Evolutionary conservation across 1,284 basidiomycete genomes (phyloP).

Genomic region (Ceratobasidium sp.): DNA sequence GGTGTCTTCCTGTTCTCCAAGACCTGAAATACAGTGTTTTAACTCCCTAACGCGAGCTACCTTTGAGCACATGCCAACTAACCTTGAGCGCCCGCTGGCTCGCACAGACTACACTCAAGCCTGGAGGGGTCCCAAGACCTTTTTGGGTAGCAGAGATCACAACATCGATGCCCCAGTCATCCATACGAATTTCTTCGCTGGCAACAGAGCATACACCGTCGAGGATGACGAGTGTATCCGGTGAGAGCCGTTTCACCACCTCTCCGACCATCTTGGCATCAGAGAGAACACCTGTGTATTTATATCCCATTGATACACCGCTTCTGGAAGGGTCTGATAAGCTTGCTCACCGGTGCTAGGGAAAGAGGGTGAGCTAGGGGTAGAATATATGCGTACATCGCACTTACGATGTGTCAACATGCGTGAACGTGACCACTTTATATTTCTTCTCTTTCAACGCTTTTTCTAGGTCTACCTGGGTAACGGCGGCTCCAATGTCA

Average conservation of each 20-base stretch:
- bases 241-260: conserved; percentile 78
- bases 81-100: conserved; percentile 81
- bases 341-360: conserved; percentile 67
- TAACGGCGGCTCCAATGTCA: conserved; percentile 78
- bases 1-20: conserved; percentile 74
- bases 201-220: conserved; percentile 97
- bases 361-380: not conserved
- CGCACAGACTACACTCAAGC: conserved; percentile 84
- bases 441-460: conserved; percentile 84
- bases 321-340: conserved; percentile 14
- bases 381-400: not conserved
- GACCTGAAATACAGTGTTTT: conserved; percentile 55
- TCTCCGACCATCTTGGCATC: conserved; percentile 81
- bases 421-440: conserved; percentile 92
- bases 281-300: conserved; percentile 75
- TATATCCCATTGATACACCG: not conserved
- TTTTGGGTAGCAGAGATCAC: conserved; percentile 93
- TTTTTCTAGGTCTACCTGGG: conserved; percentile 66
- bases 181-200: conserved; percentile 94
- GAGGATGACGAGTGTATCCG: conserved; percentile 85
- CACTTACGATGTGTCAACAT: conserved; percentile 74
- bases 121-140: conserved; percentile 94
- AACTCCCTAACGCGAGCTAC: not conserved
- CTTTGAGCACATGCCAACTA: conserved; percentile 25
- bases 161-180: conserved; percentile 92